Evolutionary conservation across 768 basidiomycete species (phyloP).

Genomic region (Leccinum imitatum): DNA sequence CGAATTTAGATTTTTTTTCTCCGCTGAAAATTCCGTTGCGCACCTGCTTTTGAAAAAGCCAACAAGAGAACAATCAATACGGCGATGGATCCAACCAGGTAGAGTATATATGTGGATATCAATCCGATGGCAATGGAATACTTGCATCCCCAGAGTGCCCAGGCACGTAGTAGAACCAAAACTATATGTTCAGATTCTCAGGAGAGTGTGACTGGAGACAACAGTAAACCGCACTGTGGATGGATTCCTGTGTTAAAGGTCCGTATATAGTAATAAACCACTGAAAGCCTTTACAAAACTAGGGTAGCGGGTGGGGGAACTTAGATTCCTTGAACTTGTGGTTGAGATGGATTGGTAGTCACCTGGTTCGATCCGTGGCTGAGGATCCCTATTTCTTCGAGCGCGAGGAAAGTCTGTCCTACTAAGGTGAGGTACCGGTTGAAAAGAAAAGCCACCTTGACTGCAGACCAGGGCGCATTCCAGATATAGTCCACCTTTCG

Average conservation of each 20-base stretch:
- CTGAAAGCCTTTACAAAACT: slow-evolving; percentile 13
- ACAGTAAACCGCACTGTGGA: slow-evolving; percentile 8
- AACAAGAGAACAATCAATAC: not conserved
- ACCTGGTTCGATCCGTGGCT: slow-evolving; percentile 7
- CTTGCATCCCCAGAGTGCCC: slow-evolving; percentile 21
- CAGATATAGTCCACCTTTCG: slow-evolving; percentile 8
- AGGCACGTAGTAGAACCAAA: slow-evolving; percentile 20
- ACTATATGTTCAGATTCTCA: slow-evolving; percentile 1
- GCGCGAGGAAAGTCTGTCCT: slow-evolving; percentile 6
- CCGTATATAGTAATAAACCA: not conserved
- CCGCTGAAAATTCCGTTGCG: not conserved
- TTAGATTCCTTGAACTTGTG: not conserved
- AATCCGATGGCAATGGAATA: slow-evolving; percentile 1
- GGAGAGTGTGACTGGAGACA: not conserved
- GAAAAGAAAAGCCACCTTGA: slow-evolving; percentile 16
- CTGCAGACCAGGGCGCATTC: slow-evolving; percentile 3
- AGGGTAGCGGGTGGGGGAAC: not conserved
- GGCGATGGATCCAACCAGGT: not conserved
- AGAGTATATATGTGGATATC: slow-evolving; percentile 11
- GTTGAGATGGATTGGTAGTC: not conserved
- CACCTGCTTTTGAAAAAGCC: not conserved
- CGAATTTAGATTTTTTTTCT: not conserved
- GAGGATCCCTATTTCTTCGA: slow-evolving; percentile 17
- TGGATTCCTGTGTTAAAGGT: slow-evolving; percentile 6
- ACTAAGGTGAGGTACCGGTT: slow-evolving; percentile 18